Evolutionary conservation across 305 asterid genomes (phyloP).

Genomic region (Coffea humblotiana): DNA sequence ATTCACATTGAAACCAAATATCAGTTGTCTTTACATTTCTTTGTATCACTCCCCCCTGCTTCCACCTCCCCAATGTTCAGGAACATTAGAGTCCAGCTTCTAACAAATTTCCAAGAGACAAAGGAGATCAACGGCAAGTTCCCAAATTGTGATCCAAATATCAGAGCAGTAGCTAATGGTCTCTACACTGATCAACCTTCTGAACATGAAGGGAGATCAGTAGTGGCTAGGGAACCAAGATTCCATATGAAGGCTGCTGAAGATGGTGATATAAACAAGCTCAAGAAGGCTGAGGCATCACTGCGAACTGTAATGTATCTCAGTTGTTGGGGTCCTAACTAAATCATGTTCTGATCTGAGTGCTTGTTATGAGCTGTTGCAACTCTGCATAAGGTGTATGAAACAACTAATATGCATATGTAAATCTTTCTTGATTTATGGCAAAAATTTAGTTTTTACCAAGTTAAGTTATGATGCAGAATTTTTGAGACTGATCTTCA

Average conservation of each 20-base stretch:
- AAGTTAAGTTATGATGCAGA: background rate
- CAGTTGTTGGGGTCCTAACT: conserved; percentile 49
- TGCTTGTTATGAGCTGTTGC: background rate
- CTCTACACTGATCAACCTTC: background rate
- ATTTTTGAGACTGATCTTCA: background rate
- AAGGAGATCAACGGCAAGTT: conserved; percentile 5
- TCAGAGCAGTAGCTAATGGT: background rate
- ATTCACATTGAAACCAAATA: background rate
- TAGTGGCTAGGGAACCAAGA: background rate
- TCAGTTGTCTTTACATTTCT: background rate
- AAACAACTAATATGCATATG: background rate
- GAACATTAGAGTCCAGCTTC: background rate
- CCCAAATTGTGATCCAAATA: background rate
- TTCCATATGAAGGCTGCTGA: conserved; percentile 8
- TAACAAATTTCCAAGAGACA: background rate
- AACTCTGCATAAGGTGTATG: background rate
- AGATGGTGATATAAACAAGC: conserved; percentile 13
- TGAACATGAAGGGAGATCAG: background rate
- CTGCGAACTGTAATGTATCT: conserved; percentile 38
- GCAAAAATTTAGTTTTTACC: background rate
- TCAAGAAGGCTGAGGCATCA: conserved; percentile 33
- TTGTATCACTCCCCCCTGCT: background rate
- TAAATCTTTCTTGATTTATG: background rate
- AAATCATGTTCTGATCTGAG: background rate
- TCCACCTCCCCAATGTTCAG: background rate